These are phyloP conservation scores for Piedraia hortae DNA, from an alignment of 2,329 filamentous ascomycete species.

Conservation along the genomic window DNA sequence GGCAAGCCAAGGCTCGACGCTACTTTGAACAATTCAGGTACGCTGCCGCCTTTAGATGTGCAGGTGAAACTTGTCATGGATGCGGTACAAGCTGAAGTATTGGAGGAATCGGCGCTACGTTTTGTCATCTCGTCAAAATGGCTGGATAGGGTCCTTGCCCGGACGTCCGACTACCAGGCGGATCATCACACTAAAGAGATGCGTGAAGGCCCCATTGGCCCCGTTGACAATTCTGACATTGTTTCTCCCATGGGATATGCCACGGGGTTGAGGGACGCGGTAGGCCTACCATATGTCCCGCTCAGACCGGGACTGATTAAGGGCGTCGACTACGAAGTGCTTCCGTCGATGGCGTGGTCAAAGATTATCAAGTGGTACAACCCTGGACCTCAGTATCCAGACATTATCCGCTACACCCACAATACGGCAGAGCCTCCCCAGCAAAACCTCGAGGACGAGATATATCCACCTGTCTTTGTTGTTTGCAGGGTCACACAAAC, in stretches of 20 bases:
- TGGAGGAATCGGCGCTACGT: constrained; percentile 45
- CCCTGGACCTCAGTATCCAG: constrained; percentile 16
- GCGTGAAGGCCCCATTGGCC: constrained; percentile 38
- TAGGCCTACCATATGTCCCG: constrained; percentile 30
- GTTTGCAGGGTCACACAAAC: constrained; percentile 51
- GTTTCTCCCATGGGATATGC: constrained; percentile 18
- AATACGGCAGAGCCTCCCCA: constrained; percentile 35
- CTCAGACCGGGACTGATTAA: constrained; percentile 38
- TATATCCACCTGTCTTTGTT: constrained; percentile 61
- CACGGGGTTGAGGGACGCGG: constrained; percentile 6
- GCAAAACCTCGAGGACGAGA: constrained; percentile 52
- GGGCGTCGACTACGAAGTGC: constrained; percentile 44
- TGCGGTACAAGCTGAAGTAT: constrained; percentile 23
- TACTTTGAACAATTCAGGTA: constrained; percentile 5
- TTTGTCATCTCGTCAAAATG: constrained; percentile 57
- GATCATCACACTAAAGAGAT: constrained; percentile 28
- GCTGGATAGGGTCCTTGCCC: constrained; percentile 44
- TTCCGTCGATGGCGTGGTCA: constrained; percentile 60
- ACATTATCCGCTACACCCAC: constrained; percentile 47
- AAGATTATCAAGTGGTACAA: constrained; percentile 52
- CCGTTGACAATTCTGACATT: constrained; percentile 68
- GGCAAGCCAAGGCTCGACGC: constrained; percentile 2
- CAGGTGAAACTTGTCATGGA: constrained; percentile 49
- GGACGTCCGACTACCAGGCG: constrained; percentile 30
- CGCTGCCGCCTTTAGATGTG: too few relatives aligned